Evolutionary conservation across 352 stramenopile species (phyloP).

Genomic region (Phytophthora melonis): DNA sequence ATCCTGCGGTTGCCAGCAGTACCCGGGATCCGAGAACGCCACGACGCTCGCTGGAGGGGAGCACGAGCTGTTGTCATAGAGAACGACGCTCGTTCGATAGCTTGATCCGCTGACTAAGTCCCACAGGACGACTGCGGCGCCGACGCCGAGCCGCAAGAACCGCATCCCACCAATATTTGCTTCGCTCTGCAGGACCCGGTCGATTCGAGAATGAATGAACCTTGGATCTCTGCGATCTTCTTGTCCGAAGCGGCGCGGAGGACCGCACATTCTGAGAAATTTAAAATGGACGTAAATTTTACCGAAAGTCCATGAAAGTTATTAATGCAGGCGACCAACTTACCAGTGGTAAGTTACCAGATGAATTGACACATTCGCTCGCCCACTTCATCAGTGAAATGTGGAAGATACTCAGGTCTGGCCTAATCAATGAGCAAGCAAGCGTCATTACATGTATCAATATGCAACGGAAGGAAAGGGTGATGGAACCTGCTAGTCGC

Average conservation of each 20-base stretch:
- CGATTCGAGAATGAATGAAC: neutral
- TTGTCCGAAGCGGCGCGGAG: neutral
- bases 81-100: neutral
- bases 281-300: neutral
- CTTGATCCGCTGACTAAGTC: neutral
- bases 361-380: no score
- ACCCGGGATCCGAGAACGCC: no score
- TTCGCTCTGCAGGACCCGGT: neutral
- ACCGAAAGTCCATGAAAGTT: neutral
- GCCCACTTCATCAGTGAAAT: no score
- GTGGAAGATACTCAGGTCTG: no score
- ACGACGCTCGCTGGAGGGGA: constrained; percentile 1
- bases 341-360: no score
- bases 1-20: neutral
- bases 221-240: neutral
- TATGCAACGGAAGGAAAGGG: neutral
- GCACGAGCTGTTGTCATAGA: constrained; percentile 15
- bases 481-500: neutral
- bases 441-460: no score
- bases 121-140: neutral
- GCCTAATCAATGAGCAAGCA: no score
- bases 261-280: neutral
- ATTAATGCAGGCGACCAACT: neutral
- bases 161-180: neutral
- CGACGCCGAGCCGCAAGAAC: neutral